These are phyloP conservation scores for Myriosclerotinia curreyana DNA, from an alignment of 2,329 filamentous ascomycete species.

Conservation along the genomic window DNA sequence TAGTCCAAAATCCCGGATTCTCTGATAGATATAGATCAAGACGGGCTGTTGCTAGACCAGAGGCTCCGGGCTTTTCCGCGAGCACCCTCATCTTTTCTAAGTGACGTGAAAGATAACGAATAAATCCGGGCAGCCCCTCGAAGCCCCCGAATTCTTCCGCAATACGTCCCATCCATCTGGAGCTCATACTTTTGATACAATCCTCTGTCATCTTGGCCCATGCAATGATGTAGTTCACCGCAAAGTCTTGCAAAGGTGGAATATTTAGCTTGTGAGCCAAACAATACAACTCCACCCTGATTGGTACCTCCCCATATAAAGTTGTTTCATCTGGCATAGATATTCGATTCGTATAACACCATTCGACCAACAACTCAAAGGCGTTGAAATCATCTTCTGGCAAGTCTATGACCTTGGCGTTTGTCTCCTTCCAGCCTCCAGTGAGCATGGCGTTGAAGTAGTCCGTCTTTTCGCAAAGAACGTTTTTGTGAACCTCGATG, in stretches of 20 bases:
- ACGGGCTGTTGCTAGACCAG: neutral
- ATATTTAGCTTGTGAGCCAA: conserved; percentile 3
- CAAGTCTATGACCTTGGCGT: conserved; percentile 11
- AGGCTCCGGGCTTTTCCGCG: neutral
- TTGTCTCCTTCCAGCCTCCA: conserved; percentile 20
- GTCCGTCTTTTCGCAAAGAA: conserved; percentile 21
- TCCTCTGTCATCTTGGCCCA: neutral
- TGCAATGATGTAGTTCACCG: conserved; percentile 3
- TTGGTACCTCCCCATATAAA: neutral
- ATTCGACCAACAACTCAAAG: conserved; percentile 18
- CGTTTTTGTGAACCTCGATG: conserved; percentile 16
- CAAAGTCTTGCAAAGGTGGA: conserved; percentile 9
- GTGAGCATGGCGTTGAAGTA: conserved; percentile 24
- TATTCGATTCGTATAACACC: conserved; percentile 13
- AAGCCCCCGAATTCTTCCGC: neutral
- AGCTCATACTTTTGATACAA: neutral
- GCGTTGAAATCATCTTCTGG: conserved; percentile 22
- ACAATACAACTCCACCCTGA: neutral
- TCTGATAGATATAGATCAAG: neutral
- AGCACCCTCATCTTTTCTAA: neutral
- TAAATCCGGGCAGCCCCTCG: neutral
- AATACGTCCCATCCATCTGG: neutral
- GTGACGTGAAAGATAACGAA: neutral
- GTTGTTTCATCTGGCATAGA: neutral
- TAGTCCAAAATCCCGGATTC: neutral